Conservation (phyloP, 208 protist genomes). For the Acanthamoeba divionensis region DNA sequence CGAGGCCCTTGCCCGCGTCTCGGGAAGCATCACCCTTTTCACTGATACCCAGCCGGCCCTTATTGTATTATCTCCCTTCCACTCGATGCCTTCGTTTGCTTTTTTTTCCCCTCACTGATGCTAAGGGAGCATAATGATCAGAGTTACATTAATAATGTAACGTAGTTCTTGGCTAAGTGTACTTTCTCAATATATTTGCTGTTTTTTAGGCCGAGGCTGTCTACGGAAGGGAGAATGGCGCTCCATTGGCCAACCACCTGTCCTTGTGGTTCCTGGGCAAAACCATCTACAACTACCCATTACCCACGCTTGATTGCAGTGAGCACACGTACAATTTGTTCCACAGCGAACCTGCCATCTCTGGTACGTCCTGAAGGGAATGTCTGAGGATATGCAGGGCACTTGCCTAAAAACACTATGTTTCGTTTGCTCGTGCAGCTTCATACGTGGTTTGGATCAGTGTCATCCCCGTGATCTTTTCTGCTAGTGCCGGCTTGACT, state of each 20-base stretch:
- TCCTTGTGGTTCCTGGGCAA: conserved; percentile 54
- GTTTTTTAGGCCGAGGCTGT: conserved; percentile 49
- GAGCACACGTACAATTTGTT: conserved; percentile 61
- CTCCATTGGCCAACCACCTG: conserved; percentile 17
- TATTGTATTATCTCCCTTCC: too few relatives aligned
- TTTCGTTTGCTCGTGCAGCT: neutral
- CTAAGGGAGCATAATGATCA: too few relatives aligned
- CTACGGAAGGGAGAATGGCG: conserved; percentile 51
- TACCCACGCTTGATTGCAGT: conserved; percentile 56
- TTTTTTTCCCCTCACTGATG: too few relatives aligned
- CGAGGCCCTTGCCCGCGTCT: conserved; percentile 28
- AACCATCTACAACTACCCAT: conserved; percentile 34
- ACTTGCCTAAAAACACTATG: too few relatives aligned
- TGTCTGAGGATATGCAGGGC: too few relatives aligned
- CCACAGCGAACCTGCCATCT: neutral
- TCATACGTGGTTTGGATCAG: conserved; percentile 63
- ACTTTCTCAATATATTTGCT: too few relatives aligned
- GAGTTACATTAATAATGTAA: too few relatives aligned
- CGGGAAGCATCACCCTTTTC: conserved; percentile 38
- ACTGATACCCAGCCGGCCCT: too few relatives aligned
- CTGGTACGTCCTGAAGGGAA: neutral
- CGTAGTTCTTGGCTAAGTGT: too few relatives aligned
- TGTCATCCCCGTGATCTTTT: conserved; percentile 61
- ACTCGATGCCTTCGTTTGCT: too few relatives aligned
- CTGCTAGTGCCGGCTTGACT: conserved; percentile 19